Evolutionary conservation across 2,329 filamentous ascomycete species (phyloP).

Genomic region (Trichoderma guizhouense): DNA sequence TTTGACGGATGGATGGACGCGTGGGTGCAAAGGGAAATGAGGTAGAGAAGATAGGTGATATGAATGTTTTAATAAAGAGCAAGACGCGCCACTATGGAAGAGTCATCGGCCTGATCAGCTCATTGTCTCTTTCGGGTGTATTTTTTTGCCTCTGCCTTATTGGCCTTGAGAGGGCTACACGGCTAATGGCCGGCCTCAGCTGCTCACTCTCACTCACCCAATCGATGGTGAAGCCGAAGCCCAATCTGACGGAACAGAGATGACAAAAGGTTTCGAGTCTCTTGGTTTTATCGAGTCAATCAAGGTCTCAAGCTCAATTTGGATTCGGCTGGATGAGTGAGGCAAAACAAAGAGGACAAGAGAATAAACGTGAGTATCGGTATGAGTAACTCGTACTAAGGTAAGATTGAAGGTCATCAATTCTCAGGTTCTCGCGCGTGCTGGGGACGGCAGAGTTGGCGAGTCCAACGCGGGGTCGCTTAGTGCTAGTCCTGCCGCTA

Average conservation of each 20-base stretch:
- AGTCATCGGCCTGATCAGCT: not conserved
- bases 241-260: not conserved
- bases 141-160: not conserved
- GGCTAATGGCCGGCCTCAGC: slow-evolving; percentile 8
- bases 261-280: not conserved
- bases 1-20: not conserved
- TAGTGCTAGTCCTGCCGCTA: slow-evolving; percentile 1
- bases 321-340: not conserved
- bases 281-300: not conserved
- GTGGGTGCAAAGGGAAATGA: not conserved
- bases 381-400: not conserved
- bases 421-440: not conserved
- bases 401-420: not conserved
- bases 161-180: not conserved
- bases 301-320: not conserved
- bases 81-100: not conserved
- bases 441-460: not conserved
- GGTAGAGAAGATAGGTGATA: not conserved
- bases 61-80: not conserved
- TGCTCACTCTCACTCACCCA: not conserved
- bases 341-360: not conserved
- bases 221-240: not conserved
- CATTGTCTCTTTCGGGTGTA: not conserved
- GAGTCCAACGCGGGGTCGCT: slow-evolving; percentile 10
- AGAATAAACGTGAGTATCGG: not conserved